phyloP scores from a whole-genome alignment of 2,329 filamentous ascomycete species.

The Nigrospora sphaerica region DNA sequence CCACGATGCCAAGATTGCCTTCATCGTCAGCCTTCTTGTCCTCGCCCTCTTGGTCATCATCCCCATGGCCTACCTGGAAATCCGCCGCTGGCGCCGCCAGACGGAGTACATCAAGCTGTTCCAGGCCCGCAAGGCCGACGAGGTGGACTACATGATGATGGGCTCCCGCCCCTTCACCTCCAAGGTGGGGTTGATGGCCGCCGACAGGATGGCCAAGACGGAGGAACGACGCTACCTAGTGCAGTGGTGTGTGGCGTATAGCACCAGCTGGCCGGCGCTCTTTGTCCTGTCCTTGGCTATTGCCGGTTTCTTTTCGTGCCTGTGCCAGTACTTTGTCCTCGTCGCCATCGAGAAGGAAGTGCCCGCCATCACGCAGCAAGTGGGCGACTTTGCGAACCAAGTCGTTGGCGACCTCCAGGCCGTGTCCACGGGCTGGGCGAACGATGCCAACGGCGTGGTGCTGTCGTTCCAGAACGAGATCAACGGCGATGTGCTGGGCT shows the following conservation, averaged over 20 bases:
- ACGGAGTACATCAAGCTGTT: conserved; percentile 63
- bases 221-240: conserved; percentile 62
- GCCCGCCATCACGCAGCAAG: conserved; percentile 65
- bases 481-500: conserved; percentile 79
- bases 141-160: conserved; percentile 85
- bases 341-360: conserved; percentile 66
- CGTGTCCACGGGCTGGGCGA: conserved; percentile 70
- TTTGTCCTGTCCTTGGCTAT: conserved; percentile 78
- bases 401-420: conserved; percentile 67
- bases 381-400: conserved; percentile 71
- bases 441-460: conserved; percentile 68
- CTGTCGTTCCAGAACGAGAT: conserved; percentile 64
- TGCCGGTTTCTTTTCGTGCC: conserved; percentile 73
- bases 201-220: conserved; percentile 26
- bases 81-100: conserved; percentile 68
- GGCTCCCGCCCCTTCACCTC: conserved; percentile 74
- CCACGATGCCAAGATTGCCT: conserved; percentile 63
- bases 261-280: conserved; percentile 77
- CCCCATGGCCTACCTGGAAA: conserved; percentile 76
- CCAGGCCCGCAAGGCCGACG: conserved; percentile 60
- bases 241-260: conserved; percentile 81
- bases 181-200: conserved; percentile 62
- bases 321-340: conserved; percentile 78
- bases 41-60: conserved; percentile 67
- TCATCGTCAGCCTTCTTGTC: conserved; percentile 67